phyloP scores from a whole-genome alignment of 305 asterid genomes.

The Fraxinus albicans region DNA sequence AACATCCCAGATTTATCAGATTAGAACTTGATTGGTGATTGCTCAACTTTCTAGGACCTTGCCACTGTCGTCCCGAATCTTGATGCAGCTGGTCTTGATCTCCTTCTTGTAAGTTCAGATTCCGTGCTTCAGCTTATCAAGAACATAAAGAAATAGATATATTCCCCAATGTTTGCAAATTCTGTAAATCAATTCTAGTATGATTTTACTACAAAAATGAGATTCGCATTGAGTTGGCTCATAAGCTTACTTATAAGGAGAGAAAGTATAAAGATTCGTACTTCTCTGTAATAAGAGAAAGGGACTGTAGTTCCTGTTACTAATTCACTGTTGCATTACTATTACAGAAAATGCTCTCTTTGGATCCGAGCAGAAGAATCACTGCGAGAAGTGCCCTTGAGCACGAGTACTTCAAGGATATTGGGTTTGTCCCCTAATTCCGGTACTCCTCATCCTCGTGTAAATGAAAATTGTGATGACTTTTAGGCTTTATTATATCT shows the following conservation, averaged over 20 bases:
- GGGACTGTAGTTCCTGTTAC: constrained; percentile 13
- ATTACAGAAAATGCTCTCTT: constrained; percentile 77
- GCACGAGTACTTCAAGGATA: constrained; percentile 92
- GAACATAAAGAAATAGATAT: background rate
- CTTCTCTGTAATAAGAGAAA: background rate
- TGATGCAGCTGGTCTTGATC: constrained; percentile 80
- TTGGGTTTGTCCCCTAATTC: constrained; percentile 62
- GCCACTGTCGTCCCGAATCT: constrained; percentile 74
- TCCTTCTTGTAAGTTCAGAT: constrained; percentile 70
- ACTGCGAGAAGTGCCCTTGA: constrained; percentile 87
- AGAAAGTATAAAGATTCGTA: background rate
- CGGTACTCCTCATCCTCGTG: constrained; percentile 28
- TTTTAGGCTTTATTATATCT: constrained; percentile 28
- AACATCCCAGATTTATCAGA: constrained; percentile 7
- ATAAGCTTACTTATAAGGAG: background rate
- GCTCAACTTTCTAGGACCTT: constrained; percentile 60
- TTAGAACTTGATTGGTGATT: background rate
- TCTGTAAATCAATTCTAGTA: background rate
- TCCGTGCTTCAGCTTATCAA: background rate
- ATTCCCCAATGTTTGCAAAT: background rate
- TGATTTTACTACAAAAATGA: background rate
- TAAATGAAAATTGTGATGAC: constrained; percentile 55
- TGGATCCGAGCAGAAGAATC: constrained; percentile 93
- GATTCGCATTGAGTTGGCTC: background rate
- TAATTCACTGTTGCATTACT: constrained; percentile 14